Conservation (phyloP, 441 rosid genomes). For the Codiaeum variegatum region DNA sequence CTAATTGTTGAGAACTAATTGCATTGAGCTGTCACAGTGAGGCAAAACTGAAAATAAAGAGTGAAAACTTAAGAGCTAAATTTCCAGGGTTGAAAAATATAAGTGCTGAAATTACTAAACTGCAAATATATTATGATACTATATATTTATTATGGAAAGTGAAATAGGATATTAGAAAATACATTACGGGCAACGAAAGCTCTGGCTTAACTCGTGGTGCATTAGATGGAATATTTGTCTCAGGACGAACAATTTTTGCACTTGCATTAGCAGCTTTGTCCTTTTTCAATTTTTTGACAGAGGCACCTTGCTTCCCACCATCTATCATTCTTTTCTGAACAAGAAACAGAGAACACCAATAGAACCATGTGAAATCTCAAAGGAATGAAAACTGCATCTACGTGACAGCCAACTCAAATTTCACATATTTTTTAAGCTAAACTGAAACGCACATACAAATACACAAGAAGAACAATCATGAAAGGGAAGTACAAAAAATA, state of each 20-base stretch:
- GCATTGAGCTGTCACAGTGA: too few species aligned
- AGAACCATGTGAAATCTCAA: neutral
- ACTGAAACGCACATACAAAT: too few species aligned
- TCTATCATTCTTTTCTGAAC: constrained; percentile 74
- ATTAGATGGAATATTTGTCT: constrained; percentile 43
- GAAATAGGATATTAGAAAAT: constrained; percentile 35
- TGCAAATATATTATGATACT: too few species aligned
- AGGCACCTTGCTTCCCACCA: constrained; percentile 83
- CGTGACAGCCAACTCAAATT: neutral
- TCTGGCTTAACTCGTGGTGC: constrained; percentile 88
- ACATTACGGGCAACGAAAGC: constrained; percentile 92
- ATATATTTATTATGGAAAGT: constrained; percentile 7
- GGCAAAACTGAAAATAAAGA: too few species aligned
- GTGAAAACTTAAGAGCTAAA: too few species aligned
- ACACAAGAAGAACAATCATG: neutral
- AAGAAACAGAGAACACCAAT: constrained; percentile 15
- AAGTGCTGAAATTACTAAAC: too few species aligned
- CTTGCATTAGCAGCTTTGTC: constrained; percentile 74
- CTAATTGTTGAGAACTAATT: too few species aligned
- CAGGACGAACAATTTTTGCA: constrained; percentile 65
- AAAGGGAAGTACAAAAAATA: constrained; percentile 6
- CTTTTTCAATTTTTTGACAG: constrained; percentile 78
- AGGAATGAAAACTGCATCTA: constrained; percentile 6
- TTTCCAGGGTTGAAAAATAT: too few species aligned
- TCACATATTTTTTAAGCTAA: neutral